phyloP scores from a whole-genome alignment of 352 stramenopile species.

The Lagenidium sp. region DNA sequence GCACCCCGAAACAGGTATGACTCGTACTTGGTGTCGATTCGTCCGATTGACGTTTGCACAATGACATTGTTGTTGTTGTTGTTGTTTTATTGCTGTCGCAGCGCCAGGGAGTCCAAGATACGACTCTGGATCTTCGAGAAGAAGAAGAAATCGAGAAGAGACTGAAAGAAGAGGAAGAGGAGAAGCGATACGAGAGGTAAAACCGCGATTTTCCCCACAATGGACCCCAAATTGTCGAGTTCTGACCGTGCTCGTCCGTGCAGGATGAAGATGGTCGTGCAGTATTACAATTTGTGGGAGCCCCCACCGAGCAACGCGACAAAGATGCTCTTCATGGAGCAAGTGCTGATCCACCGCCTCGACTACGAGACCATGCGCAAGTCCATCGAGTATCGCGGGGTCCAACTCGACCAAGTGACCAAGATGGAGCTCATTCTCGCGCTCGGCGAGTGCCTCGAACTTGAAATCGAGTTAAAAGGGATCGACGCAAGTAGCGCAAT shows the following conservation, averaged over 20 bases:
- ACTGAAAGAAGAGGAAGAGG: conserved; percentile 37
- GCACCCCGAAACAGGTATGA: conserved; percentile 11
- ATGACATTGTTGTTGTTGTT: background rate
- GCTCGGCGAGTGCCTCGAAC: conserved; percentile 75
- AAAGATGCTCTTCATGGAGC: conserved; percentile 73
- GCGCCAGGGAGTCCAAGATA: conserved; percentile 5
- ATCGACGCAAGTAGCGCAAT: conserved; percentile 18
- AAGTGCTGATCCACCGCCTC: conserved; percentile 73
- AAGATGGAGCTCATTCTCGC: conserved; percentile 82
- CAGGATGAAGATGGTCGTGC: conserved; percentile 48
- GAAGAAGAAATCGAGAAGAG: conserved; percentile 38
- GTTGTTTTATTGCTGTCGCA: background rate
- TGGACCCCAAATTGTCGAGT: background rate
- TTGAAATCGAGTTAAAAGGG: conserved; percentile 60
- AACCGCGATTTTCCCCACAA: background rate
- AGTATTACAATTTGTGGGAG: conserved; percentile 88
- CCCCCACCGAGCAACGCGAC: conserved; percentile 73
- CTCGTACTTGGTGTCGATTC: background rate
- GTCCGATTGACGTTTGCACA: background rate
- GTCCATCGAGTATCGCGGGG: conserved; percentile 57
- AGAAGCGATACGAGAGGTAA: conserved; percentile 43
- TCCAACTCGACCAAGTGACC: conserved; percentile 66
- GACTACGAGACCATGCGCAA: conserved; percentile 61
- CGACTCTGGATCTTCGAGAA: conserved; percentile 31
- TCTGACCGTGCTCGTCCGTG: background rate